phyloP scores from a whole-genome alignment of 1,284 basidiomycete species.

The Sphaerobolus stellatus region DNA sequence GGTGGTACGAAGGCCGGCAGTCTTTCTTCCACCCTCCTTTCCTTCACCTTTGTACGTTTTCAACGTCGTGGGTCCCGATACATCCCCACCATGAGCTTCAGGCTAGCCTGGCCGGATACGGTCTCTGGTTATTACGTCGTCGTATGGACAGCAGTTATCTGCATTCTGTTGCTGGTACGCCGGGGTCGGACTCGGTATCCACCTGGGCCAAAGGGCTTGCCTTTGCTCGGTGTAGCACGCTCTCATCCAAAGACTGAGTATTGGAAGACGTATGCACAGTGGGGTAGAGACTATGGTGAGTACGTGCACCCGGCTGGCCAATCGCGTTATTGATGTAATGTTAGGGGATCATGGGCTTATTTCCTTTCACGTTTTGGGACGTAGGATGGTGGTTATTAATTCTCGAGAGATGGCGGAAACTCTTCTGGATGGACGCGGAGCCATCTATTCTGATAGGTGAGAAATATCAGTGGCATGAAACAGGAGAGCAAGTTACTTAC shows the following conservation, averaged over 20 bases:
- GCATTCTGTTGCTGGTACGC: conserved; percentile 5
- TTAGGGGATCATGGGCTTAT: conserved; percentile 1
- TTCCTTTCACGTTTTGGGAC: conserved; percentile 10
- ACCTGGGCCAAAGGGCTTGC: conserved; percentile 15
- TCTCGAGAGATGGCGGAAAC: conserved; percentile 8
- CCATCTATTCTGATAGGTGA: conserved; percentile 13
- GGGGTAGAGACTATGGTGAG: conserved; percentile 15
- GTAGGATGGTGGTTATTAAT: conserved; percentile 11
- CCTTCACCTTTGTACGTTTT: too few species aligned
- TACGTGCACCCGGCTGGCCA: neutral
- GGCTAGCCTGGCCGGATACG: conserved; percentile 4
- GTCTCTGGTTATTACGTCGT: conserved; percentile 5
- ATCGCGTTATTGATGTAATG: neutral
- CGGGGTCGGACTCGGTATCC: conserved; percentile 10
- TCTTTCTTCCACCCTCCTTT: too few species aligned
- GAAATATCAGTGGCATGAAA: neutral
- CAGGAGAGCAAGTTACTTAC: neutral
- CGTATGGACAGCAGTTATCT: conserved; percentile 6
- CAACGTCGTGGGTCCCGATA: too few species aligned
- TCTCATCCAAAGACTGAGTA: conserved; percentile 10
- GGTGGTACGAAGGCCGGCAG: too few species aligned
- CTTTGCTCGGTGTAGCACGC: conserved; percentile 13
- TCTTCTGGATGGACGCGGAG: conserved; percentile 6
- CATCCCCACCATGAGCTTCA: neutral
- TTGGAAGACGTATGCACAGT: conserved; percentile 13